A percentile compares a stretch with the other conserved stretches of the same genome.
phyloP scores from a whole-genome alignment of 352 stramenopile genomes.

The Phytophthora hibernalis region DNA sequence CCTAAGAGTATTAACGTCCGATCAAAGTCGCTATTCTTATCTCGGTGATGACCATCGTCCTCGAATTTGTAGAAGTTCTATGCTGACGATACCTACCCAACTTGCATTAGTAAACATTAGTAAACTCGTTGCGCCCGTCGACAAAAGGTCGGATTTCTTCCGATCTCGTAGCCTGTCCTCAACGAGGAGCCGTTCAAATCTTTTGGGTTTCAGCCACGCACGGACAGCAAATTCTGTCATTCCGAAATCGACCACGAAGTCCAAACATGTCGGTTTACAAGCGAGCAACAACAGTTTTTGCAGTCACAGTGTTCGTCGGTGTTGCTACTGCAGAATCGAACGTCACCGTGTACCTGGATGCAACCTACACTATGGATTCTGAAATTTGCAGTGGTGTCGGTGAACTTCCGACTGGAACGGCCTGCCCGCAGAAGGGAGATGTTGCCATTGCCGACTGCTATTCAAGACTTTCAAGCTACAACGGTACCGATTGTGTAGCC shows the following conservation, averaged over 20 bases:
- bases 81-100: background rate
- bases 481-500: conserved; percentile 44
- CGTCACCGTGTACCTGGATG: conserved; percentile 38
- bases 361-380: conserved; percentile 49
- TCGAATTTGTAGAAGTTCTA: background rate
- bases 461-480: conserved; percentile 44
- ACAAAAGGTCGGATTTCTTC: conserved; percentile 11
- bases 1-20: background rate
- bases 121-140: conserved; percentile 1
- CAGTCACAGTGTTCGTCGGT: background rate
- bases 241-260: conserved; percentile 12
- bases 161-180: conserved; percentile 7
- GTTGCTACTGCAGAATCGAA: conserved; percentile 14
- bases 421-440: conserved; percentile 52
- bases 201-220: conserved; percentile 5
- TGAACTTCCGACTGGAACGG: conserved; percentile 31
- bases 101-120: too few species aligned
- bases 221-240: conserved; percentile 6
- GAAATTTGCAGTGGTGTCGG: conserved; percentile 53
- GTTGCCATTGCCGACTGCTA: conserved; percentile 45
- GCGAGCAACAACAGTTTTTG: background rate
- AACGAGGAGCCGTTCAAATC: conserved; percentile 12
- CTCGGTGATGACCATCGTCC: background rate
- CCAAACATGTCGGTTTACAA: conserved; percentile 14
- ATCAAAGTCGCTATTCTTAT: conserved; percentile 3